phyloP scores from a whole-genome alignment of 2,329 filamentous ascomycete species.

The Aureobasidium sp. region DNA sequence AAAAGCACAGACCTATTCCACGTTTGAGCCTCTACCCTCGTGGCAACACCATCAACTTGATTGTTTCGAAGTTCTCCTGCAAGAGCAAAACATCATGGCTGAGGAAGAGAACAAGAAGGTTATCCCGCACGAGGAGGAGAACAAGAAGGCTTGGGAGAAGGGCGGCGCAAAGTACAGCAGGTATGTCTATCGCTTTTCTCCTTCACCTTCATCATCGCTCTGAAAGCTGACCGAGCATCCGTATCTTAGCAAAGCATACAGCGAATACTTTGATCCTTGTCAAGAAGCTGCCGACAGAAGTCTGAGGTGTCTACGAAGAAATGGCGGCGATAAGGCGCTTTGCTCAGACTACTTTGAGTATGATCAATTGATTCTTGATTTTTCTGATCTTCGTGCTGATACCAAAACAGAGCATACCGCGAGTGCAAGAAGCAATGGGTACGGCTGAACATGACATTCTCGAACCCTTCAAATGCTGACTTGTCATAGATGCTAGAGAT shows the following conservation, averaged over 20 bases:
- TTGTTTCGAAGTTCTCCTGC: background rate
- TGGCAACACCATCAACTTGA: background rate
- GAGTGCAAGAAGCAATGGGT: constrained; percentile 96
- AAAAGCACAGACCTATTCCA: constrained; percentile 3
- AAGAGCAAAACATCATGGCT: background rate
- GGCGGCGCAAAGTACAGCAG: constrained; percentile 33
- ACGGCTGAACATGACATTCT: constrained; percentile 27
- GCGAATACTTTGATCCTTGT: constrained; percentile 91
- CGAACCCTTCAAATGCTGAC: constrained; percentile 15
- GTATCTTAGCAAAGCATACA: constrained; percentile 64
- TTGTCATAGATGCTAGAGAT: constrained; percentile 35
- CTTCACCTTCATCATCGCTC: background rate
- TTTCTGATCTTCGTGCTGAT: background rate
- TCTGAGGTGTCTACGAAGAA: constrained; percentile 80
- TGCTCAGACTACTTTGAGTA: constrained; percentile 95
- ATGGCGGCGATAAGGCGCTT: constrained; percentile 79
- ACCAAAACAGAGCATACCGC: constrained; percentile 63
- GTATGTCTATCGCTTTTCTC: constrained; percentile 16
- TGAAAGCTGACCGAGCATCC: background rate
- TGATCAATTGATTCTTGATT: constrained; percentile 28
- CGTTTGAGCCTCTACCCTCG: background rate
- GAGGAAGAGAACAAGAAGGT: constrained; percentile 18
- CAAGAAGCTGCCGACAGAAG: constrained; percentile 83
- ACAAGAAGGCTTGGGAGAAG: constrained; percentile 25
- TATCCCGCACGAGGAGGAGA: constrained; percentile 10